Percentiles rank a stretch among this genome's conserved stretches.
These are phyloP conservation scores for Thecaphora thlaspeos DNA, from an alignment of 1,284 basidiomycete genomes.

Conservation along the genomic window DNA sequence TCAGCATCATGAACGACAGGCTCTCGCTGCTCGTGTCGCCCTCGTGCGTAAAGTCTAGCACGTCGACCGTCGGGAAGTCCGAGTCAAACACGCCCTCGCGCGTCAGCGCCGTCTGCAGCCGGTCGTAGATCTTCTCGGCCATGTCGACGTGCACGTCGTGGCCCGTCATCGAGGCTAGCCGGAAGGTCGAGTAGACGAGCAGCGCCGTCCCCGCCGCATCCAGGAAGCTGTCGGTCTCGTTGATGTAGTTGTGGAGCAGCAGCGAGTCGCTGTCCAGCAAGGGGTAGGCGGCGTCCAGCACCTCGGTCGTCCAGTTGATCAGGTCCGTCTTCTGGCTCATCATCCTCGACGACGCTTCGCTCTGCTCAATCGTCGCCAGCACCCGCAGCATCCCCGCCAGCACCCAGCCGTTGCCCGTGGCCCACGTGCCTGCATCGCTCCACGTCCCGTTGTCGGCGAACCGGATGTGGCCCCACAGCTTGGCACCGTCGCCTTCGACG, in stretches of 20 bases:
- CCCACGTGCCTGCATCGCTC: conserved; percentile 63
- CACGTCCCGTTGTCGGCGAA: conserved; percentile 25
- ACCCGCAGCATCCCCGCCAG: conserved; percentile 82
- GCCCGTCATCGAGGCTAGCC: conserved; percentile 41
- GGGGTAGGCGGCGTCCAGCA: conserved; percentile 70
- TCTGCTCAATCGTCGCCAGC: conserved; percentile 70
- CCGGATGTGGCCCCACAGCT: conserved; percentile 47
- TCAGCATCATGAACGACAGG: conserved; percentile 47
- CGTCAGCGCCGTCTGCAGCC: conserved; percentile 30
- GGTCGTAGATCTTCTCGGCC: conserved; percentile 43
- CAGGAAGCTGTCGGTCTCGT: conserved; percentile 35
- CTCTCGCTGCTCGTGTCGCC: conserved; percentile 43
- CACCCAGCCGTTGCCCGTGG: conserved; percentile 80
- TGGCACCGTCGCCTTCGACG: conserved; percentile 62
- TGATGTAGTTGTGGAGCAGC: conserved; percentile 52
- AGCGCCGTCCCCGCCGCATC: conserved; percentile 48
- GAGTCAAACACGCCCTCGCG: conserved; percentile 30
- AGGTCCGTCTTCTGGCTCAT: conserved; percentile 66
- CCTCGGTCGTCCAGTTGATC: conserved; percentile 69
- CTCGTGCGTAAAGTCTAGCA: conserved; percentile 33
- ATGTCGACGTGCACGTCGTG: conserved; percentile 17
- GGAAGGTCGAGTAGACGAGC: conserved; percentile 47
- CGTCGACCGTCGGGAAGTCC: conserved; percentile 43
- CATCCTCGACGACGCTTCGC: conserved; percentile 63
- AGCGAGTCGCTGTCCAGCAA: conserved; percentile 59